Evolutionary conservation across 306 rosid species (phyloP).

Genomic region (Prunus mira): DNA sequence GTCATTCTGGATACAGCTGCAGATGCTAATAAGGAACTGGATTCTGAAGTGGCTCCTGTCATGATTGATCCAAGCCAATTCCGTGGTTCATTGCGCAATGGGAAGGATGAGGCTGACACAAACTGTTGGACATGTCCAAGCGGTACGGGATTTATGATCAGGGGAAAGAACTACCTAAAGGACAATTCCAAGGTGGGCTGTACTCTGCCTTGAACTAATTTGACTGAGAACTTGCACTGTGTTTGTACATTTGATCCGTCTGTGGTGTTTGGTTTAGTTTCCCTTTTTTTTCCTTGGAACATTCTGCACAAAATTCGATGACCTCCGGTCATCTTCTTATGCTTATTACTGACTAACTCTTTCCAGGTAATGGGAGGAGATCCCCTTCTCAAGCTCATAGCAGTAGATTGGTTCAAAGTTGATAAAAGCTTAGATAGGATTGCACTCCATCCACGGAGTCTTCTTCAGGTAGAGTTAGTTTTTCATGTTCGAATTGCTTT

Average conservation of each 20-base stretch:
- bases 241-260: not conserved
- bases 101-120: constrained; percentile 53
- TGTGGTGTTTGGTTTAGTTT: not conserved
- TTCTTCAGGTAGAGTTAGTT: constrained; percentile 62
- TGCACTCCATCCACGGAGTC: constrained; percentile 66
- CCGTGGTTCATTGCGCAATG: constrained; percentile 53
- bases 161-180: constrained; percentile 87
- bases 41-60: constrained; percentile 41
- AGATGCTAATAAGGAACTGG: constrained; percentile 51
- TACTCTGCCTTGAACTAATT: not conserved
- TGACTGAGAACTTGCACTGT: not conserved
- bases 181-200: constrained; percentile 75
- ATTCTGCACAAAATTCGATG: not conserved
- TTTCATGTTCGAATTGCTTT: not conserved
- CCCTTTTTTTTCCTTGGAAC: not conserved
- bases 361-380: constrained; percentile 84
- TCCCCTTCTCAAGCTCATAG: constrained; percentile 83
- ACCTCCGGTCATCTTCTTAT: not conserved
- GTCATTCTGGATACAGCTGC: constrained; percentile 45
- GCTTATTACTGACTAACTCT: not conserved
- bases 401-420: constrained; percentile 85
- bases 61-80: constrained; percentile 44
- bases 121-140: constrained; percentile 82
- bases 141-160: constrained; percentile 76
- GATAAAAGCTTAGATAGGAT: constrained; percentile 48